Percentiles rank a stretch among this genome's conserved stretches.
These are phyloP conservation scores for Annulohypoxylon truncatum DNA, from an alignment of 2,329 filamentous ascomycete genomes.

Conservation along the genomic window DNA sequence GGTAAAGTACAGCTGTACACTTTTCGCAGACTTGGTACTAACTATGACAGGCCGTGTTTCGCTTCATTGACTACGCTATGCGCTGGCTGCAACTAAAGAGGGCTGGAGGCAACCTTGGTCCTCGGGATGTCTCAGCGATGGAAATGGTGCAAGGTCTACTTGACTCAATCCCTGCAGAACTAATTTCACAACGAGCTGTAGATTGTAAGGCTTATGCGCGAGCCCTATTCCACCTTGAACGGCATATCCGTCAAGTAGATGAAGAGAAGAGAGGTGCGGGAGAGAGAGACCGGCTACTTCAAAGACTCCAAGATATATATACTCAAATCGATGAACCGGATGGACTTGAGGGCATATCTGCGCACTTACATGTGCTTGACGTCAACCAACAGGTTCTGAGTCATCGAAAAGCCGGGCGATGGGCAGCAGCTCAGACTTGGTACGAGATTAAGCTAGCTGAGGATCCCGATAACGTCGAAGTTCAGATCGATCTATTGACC, in stretches of 20 bases:
- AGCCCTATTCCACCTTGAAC: constrained; percentile 94
- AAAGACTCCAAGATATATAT: constrained; percentile 91
- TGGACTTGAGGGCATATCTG: constrained; percentile 92
- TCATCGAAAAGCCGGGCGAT: constrained; percentile 91
- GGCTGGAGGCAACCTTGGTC: constrained; percentile 45
- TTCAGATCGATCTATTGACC: constrained; percentile 84
- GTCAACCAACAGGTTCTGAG: constrained; percentile 94
- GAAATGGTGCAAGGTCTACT: constrained; percentile 64
- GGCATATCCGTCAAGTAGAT: constrained; percentile 74
- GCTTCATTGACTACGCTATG: constrained; percentile 89
- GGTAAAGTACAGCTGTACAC: constrained; percentile 60
- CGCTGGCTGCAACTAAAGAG: constrained; percentile 88
- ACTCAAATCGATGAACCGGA: constrained; percentile 98
- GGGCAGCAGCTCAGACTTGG: constrained; percentile 97
- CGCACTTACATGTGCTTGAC: constrained; percentile 85
- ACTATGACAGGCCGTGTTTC: constrained; percentile 78
- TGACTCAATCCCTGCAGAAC: constrained; percentile 75
- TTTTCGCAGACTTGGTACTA: constrained; percentile 35
- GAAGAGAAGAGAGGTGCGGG: constrained; percentile 59
- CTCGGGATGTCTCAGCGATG: constrained; percentile 62
- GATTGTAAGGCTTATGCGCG: constrained; percentile 93
- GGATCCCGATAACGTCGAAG: constrained; percentile 78
- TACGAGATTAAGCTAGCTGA: constrained; percentile 91
- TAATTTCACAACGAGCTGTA: constrained; percentile 84
- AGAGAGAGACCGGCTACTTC: constrained; percentile 74